Base-by-base conservation (phyloP, 805 yeast genomes). In the Sugiyamaella boreocaroliniensis region DNA sequence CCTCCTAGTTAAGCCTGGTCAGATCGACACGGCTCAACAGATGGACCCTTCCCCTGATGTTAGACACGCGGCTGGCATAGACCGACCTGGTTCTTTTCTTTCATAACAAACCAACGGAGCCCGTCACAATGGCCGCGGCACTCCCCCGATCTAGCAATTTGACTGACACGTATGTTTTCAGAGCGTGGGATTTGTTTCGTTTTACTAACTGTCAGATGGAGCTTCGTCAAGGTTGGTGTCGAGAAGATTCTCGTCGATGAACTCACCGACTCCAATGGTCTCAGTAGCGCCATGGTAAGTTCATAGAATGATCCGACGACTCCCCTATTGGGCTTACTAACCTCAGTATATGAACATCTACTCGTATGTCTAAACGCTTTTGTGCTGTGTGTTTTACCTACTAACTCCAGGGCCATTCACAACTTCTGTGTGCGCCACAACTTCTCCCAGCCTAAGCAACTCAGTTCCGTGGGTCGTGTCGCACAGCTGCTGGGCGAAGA, bases 401-500 rank as follows among this genome's bases (percentile, higher is more conserved):
- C 37, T 32, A 32, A 32, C 54, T 90, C 90, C 70, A 88, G 97
- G 0, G 92, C 95, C 4, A 85, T 92, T 57, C 92, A 89, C 73
- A 89, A 90, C 70, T 90, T 87, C 67, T 90, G 98, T 73, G 90
- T 89, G 44, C 40, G 48, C 22, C 41, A 19, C 26, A 37, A 45
- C 22, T 29, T 29, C 41, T 6, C 48, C 41, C 40, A 37, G 26
- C 40, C 48, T 12, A 45, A 45, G 48, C 19, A 29, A 22, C 37
- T 34, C 49, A 18, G 43, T 44, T 16, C n/a, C 11, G 48, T 42
- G 12, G 37, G 37, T 14, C 34, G 58, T 42, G 70, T 64, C 19
- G 68, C 73, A 14, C 72, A 80, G 50, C 72, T 93, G 43, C 89
- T 89, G 5, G 99, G 99, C 4, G 89, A 90, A 20, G 98, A 89